A percentile compares a stretch with the other conserved stretches of the same genome.
Conservation (phyloP, 1,139 yeast species). For the Geotrichum restrictum region DNA sequence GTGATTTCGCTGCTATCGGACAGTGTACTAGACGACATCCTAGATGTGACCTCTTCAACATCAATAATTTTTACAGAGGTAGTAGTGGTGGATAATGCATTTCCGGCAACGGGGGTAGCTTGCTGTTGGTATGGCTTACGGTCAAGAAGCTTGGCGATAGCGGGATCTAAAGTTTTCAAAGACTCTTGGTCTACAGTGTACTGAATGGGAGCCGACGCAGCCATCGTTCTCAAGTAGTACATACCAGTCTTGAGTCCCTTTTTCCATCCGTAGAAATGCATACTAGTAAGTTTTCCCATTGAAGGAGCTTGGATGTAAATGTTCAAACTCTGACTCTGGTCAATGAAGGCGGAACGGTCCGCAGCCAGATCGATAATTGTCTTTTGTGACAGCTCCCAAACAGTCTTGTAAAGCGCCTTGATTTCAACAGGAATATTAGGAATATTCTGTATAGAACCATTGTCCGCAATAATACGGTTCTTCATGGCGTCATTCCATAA, state of each 20-base stretch:
- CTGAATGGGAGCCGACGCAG: constrained; percentile 91
- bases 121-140: constrained; percentile 38
- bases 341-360: constrained; percentile 88
- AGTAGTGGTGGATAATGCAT: constrained; percentile 19
- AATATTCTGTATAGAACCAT: constrained; percentile 82
- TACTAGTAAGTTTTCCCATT: constrained; percentile 88
- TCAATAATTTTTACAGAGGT: constrained; percentile 19
- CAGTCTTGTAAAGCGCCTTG: constrained; percentile 82
- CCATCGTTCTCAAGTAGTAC: constrained; percentile 94
- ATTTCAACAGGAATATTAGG: constrained; percentile 72
- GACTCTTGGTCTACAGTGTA: constrained; percentile 72
- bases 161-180: constrained; percentile 39
- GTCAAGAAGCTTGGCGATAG: constrained; percentile 32
- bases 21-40: constrained; percentile 21
- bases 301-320: constrained; percentile 83
- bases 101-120: constrained; percentile 17
- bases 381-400: constrained; percentile 94
- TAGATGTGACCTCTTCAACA: constrained; percentile 12
- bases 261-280: constrained; percentile 98
- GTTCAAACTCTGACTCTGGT: constrained; percentile 91
- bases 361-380: constrained; percentile 91
- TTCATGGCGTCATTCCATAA: constrained; percentile 80
- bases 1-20: constrained; percentile 24
- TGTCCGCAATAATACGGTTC: constrained; percentile 68
- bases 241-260: constrained; percentile 96